Evolutionary conservation across 2,329 filamentous ascomycete genomes (phyloP).

Genomic region (Epichloe brachyelytri): DNA sequence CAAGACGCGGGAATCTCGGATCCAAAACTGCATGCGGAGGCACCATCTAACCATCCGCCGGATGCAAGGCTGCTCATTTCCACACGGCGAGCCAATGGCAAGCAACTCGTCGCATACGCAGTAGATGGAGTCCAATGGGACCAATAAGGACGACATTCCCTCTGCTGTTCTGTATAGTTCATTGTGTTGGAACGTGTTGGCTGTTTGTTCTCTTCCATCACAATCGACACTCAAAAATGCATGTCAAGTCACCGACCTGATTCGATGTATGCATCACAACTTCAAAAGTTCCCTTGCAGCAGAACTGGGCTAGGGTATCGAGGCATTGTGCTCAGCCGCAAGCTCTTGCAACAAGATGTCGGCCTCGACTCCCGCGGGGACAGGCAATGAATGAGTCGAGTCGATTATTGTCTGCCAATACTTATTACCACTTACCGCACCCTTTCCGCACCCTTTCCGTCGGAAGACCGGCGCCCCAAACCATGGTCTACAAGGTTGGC

Average conservation of each 20-base stretch:
- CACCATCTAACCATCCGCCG: background rate
- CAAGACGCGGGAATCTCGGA: too few species aligned
- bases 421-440: background rate
- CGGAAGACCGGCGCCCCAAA: background rate
- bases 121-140: background rate
- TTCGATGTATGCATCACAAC: background rate
- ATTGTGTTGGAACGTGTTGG: too few species aligned
- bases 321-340: background rate
- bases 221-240: too few species aligned
- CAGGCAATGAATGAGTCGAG: background rate
- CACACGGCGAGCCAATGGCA: background rate
- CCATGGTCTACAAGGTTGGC: background rate
- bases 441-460: background rate
- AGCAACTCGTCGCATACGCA: background rate
- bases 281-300: background rate
- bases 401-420: background rate
- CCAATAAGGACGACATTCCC: background rate
- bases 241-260: background rate
- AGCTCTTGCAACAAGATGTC: background rate
- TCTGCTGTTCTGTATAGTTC: background rate
- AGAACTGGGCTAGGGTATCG: background rate
- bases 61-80: background rate
- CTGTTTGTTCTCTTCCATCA: too few species aligned
- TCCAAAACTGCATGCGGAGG: too few species aligned
- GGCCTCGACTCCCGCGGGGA: background rate